A percentile compares a stretch with the other conserved stretches of the same genome.
These are phyloP conservation scores for Rhynchosporium secalis DNA, from an alignment of 2,329 filamentous ascomycete species.

Conservation along the genomic window DNA sequence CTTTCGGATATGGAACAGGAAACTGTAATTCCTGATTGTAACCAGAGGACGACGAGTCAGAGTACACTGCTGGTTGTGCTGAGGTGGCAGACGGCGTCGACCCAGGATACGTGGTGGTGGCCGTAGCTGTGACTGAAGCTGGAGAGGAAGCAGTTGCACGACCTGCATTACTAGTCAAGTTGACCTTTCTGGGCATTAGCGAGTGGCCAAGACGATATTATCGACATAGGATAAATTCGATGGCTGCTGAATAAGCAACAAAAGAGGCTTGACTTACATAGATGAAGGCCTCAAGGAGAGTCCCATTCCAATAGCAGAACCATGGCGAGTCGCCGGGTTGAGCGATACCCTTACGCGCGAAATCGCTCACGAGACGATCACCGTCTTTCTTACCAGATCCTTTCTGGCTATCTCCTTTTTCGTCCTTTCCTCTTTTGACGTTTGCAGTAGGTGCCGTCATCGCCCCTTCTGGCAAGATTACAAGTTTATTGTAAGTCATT, in stretches of 20 bases:
- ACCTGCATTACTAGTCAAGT: conserved; percentile 42
- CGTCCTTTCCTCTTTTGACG: conserved; percentile 22
- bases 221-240: neutral
- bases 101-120: conserved; percentile 3
- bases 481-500: conserved; percentile 62
- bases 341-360: conserved; percentile 41
- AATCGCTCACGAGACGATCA: conserved; percentile 12
- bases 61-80: conserved; percentile 15
- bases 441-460: conserved; percentile 21
- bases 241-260: neutral
- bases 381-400: neutral
- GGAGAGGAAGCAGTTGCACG: conserved; percentile 5
- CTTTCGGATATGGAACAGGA: conserved; percentile 51
- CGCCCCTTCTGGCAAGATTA: conserved; percentile 47
- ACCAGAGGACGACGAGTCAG: conserved; percentile 9
- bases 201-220: neutral
- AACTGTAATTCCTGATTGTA: conserved; percentile 34
- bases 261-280: conserved; percentile 46
- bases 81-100: conserved; percentile 37
- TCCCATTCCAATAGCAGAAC: conserved; percentile 71
- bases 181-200: conserved; percentile 28
- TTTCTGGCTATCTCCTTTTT: no score
- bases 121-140: conserved; percentile 11
- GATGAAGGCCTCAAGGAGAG: conserved; percentile 65
- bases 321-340: conserved; percentile 61